Percentiles rank a stretch among this genome's conserved stretches.
Evolutionary conservation across 2,329 filamentous ascomycete species (phyloP).

Genomic region (Fusarium concolor): DNA sequence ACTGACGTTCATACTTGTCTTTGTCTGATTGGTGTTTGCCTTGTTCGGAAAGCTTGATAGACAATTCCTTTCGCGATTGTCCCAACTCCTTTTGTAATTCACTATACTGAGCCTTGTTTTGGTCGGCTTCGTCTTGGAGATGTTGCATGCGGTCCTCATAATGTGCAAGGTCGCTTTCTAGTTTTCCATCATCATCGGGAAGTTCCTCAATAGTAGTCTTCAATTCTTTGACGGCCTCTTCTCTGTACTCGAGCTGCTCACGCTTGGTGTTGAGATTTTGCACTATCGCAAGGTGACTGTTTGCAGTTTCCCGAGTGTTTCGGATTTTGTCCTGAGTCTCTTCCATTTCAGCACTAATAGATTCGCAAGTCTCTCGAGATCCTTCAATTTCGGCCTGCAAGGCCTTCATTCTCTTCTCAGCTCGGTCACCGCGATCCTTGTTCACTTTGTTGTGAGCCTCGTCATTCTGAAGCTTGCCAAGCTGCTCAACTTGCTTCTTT

Average conservation of each 20-base stretch:
- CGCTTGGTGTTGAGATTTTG: constrained; percentile 81
- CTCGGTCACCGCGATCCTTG: constrained; percentile 84
- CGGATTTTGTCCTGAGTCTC: constrained; percentile 68
- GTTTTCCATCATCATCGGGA: constrained; percentile 79
- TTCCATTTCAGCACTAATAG: constrained; percentile 70
- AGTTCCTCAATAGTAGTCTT: constrained; percentile 80
- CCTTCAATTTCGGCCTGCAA: constrained; percentile 75
- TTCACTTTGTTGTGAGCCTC: constrained; percentile 83
- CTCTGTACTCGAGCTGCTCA: constrained; percentile 76
- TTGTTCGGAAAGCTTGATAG: constrained; percentile 69
- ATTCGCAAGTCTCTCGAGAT: constrained; percentile 68
- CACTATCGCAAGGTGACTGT: constrained; percentile 79
- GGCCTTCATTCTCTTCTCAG: constrained; percentile 72
- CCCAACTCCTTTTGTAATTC: constrained; percentile 68
- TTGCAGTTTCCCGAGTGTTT: constrained; percentile 78
- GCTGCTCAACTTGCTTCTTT: constrained; percentile 83
- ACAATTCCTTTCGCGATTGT: constrained; percentile 59
- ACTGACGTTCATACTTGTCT: constrained; percentile 84
- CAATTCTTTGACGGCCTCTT: constrained; percentile 77
- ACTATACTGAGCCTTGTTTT: constrained; percentile 72
- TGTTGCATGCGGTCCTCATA: constrained; percentile 80
- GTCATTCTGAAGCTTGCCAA: constrained; percentile 77
- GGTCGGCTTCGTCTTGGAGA: constrained; percentile 71
- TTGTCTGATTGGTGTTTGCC: constrained; percentile 89
- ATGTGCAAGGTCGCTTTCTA: constrained; percentile 77